A percentile compares a stretch with the other conserved stretches of the same genome.
These are phyloP conservation scores for Amanita muscaria DNA, from an alignment of 768 basidiomycete genomes.

Conservation along the genomic window DNA sequence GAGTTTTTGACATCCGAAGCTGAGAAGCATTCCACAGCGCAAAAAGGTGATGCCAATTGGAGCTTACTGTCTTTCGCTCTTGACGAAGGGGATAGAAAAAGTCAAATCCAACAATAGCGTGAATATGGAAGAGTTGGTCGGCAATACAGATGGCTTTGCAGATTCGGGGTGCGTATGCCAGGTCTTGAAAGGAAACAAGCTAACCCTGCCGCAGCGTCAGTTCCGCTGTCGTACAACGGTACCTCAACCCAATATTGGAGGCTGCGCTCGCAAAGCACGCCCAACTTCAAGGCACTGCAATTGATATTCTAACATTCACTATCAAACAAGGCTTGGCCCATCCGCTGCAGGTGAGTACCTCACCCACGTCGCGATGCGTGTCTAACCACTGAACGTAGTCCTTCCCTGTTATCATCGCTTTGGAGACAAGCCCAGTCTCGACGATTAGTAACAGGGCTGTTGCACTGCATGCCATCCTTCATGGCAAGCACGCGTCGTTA, in stretches of 20 bases:
- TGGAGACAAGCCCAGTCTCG: conserved; percentile 74
- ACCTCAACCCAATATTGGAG: conserved; percentile 71
- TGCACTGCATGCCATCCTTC: conserved; percentile 71
- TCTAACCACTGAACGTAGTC: conserved; percentile 39
- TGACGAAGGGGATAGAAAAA: conserved; percentile 23
- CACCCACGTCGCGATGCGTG: too few relatives aligned
- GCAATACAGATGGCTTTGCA: conserved; percentile 91
- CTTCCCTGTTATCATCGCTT: conserved; percentile 83
- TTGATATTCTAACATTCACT: conserved; percentile 89
- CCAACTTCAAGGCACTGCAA: conserved; percentile 71
- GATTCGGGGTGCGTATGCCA: conserved; percentile 78
- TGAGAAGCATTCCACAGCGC: conserved; percentile 61
- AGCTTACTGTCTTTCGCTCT: background rate
- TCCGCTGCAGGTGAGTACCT: conserved; percentile 65
- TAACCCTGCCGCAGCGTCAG: conserved; percentile 55
- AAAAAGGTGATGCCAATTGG: conserved; percentile 41
- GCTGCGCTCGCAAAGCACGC: conserved; percentile 66
- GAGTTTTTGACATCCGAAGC: conserved; percentile 85
- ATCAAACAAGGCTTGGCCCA: conserved; percentile 94
- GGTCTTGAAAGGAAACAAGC: background rate
- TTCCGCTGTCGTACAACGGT: conserved; percentile 91
- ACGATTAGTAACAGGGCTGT: conserved; percentile 66
- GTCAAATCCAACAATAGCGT: conserved; percentile 45
- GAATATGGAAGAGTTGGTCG: conserved; percentile 90
- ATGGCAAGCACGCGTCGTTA: conserved; percentile 83